Evolutionary conservation across 2,329 filamentous ascomycete species (phyloP), one percentile per base, ranked within the genome.

Genomic region (Talaromyces amestolkiae): DNA sequence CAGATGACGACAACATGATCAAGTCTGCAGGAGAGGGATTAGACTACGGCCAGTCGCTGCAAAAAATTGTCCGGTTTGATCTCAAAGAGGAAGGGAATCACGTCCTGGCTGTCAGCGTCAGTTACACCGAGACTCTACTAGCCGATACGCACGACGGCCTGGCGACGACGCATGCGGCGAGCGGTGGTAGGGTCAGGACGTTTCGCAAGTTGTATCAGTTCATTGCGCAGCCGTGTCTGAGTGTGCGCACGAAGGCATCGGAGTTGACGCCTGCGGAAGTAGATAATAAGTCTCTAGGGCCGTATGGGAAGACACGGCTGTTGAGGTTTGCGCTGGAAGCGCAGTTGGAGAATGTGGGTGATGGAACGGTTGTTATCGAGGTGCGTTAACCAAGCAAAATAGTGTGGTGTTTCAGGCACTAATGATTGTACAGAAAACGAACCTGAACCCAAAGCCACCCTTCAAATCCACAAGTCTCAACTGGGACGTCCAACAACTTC

Each of bases 171-270:
- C 76, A 80, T 68, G 83, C 83, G 24, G 83, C 82, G 2, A 58
- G 61, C 37, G 82, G 83, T 64, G 85, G 84, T 4, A 86, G 92
- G 59, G 89, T 91, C 43, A 84, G 95, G 66, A 96, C 92, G 10
- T 98, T 98, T 75, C 84, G 94, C 70, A 98, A 98, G 80, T 81
- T 99, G 67, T 99, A 98, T 77, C 95, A 98, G 77, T 99, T 99
- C 75, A 89, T 96, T 64, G 95, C 93, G 74, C 94, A 96, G 81
- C 88, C 92, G 45, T 91, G 93, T 67, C 82, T 99, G 70, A 92
- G 93, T 68, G 94, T 99, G 66, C 85, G 94, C 68, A 97, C 94
- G 0, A 99, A 98, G 77, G 87, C 92, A 3, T 91, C 91, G 3
- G 84, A 88, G 61, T 74, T 92, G 64, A 74, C 83, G 49, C 76